phyloP scores from a whole-genome alignment of 495 filamentous ascomycete species.

The Trichocladium uniseriatum region DNA sequence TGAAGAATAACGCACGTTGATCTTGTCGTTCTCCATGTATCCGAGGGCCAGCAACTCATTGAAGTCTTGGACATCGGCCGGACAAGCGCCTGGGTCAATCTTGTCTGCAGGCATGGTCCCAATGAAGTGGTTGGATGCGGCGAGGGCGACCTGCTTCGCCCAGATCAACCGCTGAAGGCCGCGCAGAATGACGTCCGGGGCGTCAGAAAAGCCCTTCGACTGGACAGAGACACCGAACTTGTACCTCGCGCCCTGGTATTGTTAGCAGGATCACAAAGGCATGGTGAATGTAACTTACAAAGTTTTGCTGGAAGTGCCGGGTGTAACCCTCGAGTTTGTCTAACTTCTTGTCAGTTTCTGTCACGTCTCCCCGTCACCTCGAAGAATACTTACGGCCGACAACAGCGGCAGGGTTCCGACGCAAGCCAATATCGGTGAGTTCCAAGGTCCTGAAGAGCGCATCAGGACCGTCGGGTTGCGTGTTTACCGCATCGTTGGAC shows the following conservation, averaged over 20 bases:
- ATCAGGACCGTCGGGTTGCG: slow-evolving; percentile 47
- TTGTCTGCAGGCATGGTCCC: background rate
- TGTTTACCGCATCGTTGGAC: slow-evolving; percentile 43
- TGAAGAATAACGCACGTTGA: slow-evolving; percentile 46
- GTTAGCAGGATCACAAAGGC: slow-evolving; percentile 6
- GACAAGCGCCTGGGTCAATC: slow-evolving; percentile 5
- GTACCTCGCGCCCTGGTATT: slow-evolving; percentile 65
- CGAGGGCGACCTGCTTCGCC: slow-evolving; percentile 45
- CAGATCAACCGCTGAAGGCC: slow-evolving; percentile 56
- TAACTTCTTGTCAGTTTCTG: background rate
- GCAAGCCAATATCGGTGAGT: slow-evolving; percentile 45
- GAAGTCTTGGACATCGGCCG: slow-evolving; percentile 34
- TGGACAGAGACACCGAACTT: slow-evolving; percentile 66
- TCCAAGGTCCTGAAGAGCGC: slow-evolving; percentile 58
- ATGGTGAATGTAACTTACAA: slow-evolving; percentile 39
- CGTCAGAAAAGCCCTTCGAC: slow-evolving; percentile 53
- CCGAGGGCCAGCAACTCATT: slow-evolving; percentile 72
- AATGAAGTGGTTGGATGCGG: slow-evolving; percentile 17
- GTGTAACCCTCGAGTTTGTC: slow-evolving; percentile 44
- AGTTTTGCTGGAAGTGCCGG: slow-evolving; percentile 63
- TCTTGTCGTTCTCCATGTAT: slow-evolving; percentile 61
- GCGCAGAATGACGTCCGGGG: slow-evolving; percentile 46
- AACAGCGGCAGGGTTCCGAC: slow-evolving; percentile 39
- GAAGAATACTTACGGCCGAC: slow-evolving; percentile 16
- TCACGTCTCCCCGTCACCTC: too few species aligned